A percentile compares a stretch with the other conserved stretches of the same genome.
Evolutionary conservation across 2,329 filamentous ascomycete genomes (phyloP).

Genomic region (Aspergillus neotritici): DNA sequence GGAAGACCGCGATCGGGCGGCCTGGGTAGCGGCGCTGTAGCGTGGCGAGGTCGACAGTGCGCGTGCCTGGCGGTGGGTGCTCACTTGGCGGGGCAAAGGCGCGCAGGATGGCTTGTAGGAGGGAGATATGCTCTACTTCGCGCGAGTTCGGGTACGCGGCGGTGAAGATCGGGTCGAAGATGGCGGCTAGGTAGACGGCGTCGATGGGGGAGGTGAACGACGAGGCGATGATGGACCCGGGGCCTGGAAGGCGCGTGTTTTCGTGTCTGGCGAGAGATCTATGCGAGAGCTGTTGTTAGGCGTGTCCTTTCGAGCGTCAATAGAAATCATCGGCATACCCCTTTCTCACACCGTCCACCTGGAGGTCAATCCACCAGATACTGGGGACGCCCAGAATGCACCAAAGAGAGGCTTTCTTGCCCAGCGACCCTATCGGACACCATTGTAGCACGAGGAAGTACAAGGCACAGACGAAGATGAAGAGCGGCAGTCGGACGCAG

Average conservation of each 20-base stretch:
- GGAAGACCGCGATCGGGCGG: slow-evolving; percentile 78
- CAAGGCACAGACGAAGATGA: slow-evolving; percentile 59
- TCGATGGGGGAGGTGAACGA: slow-evolving; percentile 92
- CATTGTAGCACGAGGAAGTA: slow-evolving; percentile 82
- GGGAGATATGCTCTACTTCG: slow-evolving; percentile 68
- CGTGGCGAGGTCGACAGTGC: slow-evolving; percentile 56
- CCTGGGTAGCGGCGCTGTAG: slow-evolving; percentile 64
- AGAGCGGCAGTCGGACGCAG: slow-evolving; percentile 70
- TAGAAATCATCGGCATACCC: slow-evolving; percentile 50
- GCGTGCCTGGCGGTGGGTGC: slow-evolving; percentile 42
- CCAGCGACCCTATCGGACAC: slow-evolving; percentile 63
- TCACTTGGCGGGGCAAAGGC: slow-evolving; percentile 60
- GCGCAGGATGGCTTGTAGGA: slow-evolving; percentile 67
- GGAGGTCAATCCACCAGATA: slow-evolving; percentile 98
- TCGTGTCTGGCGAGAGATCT: slow-evolving; percentile 68
- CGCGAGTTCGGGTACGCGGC: slow-evolving; percentile 70
- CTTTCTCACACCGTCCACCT: slow-evolving; percentile 92
- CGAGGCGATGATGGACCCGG: slow-evolving; percentile 76
- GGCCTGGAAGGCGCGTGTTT: slow-evolving; percentile 66
- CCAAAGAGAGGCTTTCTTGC: slow-evolving; percentile 84
- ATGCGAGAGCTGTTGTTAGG: not conserved
- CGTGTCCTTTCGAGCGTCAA: not conserved
- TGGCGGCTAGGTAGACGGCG: slow-evolving; percentile 84
- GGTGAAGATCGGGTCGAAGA: slow-evolving; percentile 95
- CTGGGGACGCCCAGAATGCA: slow-evolving; percentile 79